These are phyloP conservation scores for Penicillium ochrochloron DNA, from an alignment of 495 filamentous ascomycete genomes.

Conservation along the genomic window DNA sequence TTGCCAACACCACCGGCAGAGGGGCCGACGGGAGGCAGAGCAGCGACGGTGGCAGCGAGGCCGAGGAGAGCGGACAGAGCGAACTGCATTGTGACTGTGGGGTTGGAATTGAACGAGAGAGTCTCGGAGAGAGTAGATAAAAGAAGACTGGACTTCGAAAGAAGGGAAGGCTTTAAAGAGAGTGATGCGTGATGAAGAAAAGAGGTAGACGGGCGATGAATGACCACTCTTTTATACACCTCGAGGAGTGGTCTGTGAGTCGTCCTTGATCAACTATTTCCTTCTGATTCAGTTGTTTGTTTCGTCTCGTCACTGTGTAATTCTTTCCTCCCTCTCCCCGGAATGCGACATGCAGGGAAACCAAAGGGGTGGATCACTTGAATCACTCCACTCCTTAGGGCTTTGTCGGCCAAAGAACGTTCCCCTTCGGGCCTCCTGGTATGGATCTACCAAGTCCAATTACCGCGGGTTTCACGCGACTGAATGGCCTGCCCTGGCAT, in stretches of 20 bases:
- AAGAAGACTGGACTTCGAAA: slow-evolving; percentile 38
- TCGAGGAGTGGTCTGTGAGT: slow-evolving; percentile 33
- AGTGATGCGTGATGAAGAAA: slow-evolving; percentile 44
- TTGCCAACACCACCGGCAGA: slow-evolving; percentile 27
- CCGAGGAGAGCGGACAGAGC: slow-evolving; percentile 31
- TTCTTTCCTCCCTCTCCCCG: slow-evolving; percentile 28
- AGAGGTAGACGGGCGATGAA: slow-evolving; percentile 20
- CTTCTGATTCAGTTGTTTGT: slow-evolving; percentile 17
- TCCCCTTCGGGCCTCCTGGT: slow-evolving; percentile 26
- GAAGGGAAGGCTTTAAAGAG: slow-evolving; percentile 35
- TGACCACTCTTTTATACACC: slow-evolving; percentile 43
- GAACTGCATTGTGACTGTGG: slow-evolving; percentile 46
- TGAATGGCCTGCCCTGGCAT: slow-evolving; percentile 20
- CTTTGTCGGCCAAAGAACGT: slow-evolving; percentile 15
- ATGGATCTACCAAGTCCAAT: slow-evolving; percentile 38
- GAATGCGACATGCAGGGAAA: slow-evolving; percentile 43
- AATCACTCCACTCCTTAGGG: slow-evolving; percentile 28
- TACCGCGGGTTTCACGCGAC: slow-evolving; percentile 24
- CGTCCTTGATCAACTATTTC: slow-evolving; percentile 15
- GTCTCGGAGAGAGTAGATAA: slow-evolving; percentile 33
- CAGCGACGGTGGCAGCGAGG: slow-evolving; percentile 29
- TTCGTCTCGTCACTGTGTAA: slow-evolving; percentile 8
- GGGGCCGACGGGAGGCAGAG: slow-evolving; percentile 21
- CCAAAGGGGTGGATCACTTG: slow-evolving; percentile 22
- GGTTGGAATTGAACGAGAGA: slow-evolving; percentile 42